These are phyloP conservation scores for Colletotrichum sp. DNA, from an alignment of 2,329 filamentous ascomycete genomes.

Conservation along the genomic window DNA sequence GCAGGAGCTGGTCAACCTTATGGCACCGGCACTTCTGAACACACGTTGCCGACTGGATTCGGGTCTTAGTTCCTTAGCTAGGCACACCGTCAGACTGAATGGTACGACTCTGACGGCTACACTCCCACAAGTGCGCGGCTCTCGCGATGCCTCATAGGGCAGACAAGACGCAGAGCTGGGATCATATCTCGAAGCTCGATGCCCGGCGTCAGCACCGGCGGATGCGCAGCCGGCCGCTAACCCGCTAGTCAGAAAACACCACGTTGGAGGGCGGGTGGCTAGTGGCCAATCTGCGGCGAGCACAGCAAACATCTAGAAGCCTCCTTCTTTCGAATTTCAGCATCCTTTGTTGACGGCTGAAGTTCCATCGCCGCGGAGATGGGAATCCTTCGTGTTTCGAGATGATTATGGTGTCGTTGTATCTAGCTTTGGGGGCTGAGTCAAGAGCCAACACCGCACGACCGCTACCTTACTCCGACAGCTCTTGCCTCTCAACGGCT, in stretches of 20 bases:
- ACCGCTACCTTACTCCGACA: background rate
- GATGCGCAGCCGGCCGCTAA: background rate
- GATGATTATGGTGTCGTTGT: background rate
- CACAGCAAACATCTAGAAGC: background rate
- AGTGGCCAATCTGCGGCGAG: background rate
- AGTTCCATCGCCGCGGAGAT: background rate
- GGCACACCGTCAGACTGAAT: background rate
- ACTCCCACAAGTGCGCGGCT: background rate
- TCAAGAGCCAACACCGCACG: background rate
- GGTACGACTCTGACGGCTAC: slow-evolving; percentile 5
- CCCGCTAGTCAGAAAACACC: background rate
- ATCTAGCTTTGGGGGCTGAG: background rate
- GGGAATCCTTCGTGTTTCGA: background rate
- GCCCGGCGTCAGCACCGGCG: background rate
- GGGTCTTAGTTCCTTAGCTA: background rate
- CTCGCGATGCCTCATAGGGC: background rate
- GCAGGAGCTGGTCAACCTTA: background rate
- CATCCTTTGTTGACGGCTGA: background rate
- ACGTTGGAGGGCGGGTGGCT: background rate
- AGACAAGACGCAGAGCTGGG: background rate
- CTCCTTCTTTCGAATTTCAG: background rate
- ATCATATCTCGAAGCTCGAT: background rate
- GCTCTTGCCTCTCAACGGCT: background rate
- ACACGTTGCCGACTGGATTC: background rate
- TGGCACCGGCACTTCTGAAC: background rate